These are phyloP conservation scores for Diaporthe batatas DNA, from an alignment of 2,329 filamentous ascomycete genomes.

Conservation along the genomic window DNA sequence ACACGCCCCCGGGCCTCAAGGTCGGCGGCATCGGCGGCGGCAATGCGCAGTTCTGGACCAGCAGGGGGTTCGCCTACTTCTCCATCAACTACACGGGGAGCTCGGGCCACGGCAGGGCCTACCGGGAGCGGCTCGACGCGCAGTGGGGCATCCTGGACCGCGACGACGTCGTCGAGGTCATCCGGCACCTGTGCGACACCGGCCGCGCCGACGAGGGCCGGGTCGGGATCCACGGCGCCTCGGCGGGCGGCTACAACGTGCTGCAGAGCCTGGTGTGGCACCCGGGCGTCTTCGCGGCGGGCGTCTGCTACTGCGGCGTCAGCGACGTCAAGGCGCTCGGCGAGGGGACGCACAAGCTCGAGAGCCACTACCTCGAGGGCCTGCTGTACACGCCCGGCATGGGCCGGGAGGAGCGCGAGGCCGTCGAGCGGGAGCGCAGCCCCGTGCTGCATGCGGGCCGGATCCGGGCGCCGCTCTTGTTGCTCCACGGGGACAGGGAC, in stretches of 20 bases:
- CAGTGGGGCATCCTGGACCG: conserved; percentile 66
- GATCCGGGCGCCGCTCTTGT: conserved; percentile 63
- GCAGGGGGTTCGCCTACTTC: conserved; percentile 65
- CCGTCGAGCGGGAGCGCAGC: conserved; percentile 60
- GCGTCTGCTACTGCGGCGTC: conserved; percentile 64
- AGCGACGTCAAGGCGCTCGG: conserved; percentile 62
- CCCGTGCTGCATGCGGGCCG: conserved; percentile 62
- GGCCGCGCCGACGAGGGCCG: conserved; percentile 53
- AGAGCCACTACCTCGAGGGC: conserved; percentile 63
- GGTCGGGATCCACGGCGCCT: conserved; percentile 64
- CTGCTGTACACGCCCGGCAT: conserved; percentile 56
- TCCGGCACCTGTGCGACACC: conserved; percentile 55
- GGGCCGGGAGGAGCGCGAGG: conserved; percentile 54
- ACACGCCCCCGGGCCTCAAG: conserved; percentile 57
- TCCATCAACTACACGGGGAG: conserved; percentile 67
- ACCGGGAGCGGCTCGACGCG: conserved; percentile 62
- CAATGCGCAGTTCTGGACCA: conserved; percentile 65
- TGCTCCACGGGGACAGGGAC: conserved; percentile 70
- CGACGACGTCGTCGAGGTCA: conserved; percentile 62
- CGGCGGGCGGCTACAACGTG: conserved; percentile 67
- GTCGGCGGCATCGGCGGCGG: conserved; percentile 46
- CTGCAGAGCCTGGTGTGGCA: conserved; percentile 62
- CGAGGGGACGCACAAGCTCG: conserved; percentile 68
- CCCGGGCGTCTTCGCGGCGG: conserved; percentile 62
- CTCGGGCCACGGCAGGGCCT: conserved; percentile 63